These are phyloP conservation scores for Fusarium sp. DNA, from an alignment of 2,329 filamentous ascomycete species.

Conservation along the genomic window DNA sequence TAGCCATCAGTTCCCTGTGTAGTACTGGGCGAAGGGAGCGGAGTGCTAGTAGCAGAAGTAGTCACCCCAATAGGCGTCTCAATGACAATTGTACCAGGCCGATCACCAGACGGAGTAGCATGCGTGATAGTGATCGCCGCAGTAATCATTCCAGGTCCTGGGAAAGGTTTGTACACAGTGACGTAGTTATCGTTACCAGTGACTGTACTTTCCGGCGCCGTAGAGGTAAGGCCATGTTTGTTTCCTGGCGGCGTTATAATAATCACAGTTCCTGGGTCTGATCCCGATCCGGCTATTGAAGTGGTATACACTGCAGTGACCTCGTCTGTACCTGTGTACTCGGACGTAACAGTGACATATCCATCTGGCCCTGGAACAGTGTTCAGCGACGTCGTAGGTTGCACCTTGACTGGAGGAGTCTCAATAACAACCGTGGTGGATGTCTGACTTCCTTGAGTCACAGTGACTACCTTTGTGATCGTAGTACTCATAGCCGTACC, in stretches of 20 bases:
- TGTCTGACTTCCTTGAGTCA: background rate
- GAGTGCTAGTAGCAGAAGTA: background rate
- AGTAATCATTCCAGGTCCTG: constrained; percentile 25
- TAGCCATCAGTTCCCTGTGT: background rate
- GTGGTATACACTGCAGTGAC: constrained; percentile 22
- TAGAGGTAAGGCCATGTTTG: constrained; percentile 8
- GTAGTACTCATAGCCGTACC: constrained; percentile 12
- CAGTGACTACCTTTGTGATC: constrained; percentile 6
- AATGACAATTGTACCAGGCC: constrained; percentile 26
- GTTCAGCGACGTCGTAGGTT: background rate
- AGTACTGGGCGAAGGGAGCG: constrained; percentile 8
- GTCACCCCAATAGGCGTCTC: constrained; percentile 12
- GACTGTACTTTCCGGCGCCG: background rate
- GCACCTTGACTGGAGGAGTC: constrained; percentile 12
- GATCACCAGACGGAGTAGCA: constrained; percentile 10
- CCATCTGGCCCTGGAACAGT: background rate
- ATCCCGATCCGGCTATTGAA: constrained; percentile 2
- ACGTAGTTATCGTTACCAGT: constrained; percentile 24
- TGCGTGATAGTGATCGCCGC: constrained; percentile 22
- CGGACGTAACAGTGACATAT: background rate
- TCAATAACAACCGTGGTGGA: constrained; percentile 16
- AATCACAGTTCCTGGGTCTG: constrained; percentile 20
- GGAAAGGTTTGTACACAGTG: constrained; percentile 26
- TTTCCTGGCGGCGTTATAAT: constrained; percentile 16
- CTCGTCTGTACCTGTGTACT: constrained; percentile 4